Evolutionary conservation across 495 filamentous ascomycete genomes (phyloP).

Genomic region (Penicillium fimorum): DNA sequence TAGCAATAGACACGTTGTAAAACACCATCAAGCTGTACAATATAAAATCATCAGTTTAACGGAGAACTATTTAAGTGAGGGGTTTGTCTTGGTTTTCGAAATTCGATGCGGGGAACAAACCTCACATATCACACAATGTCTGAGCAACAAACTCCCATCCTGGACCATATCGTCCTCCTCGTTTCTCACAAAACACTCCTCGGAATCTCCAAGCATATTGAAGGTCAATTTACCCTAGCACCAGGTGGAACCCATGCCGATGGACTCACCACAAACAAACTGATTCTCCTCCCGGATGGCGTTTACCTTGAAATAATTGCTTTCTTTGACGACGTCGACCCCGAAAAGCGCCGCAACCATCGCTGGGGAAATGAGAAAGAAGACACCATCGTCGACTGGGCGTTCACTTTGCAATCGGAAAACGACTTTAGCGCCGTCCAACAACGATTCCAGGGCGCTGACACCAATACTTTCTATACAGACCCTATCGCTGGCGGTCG

Average conservation of each 20-base stretch:
- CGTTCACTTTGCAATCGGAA: constrained; percentile 21
- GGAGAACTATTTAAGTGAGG: too few species aligned
- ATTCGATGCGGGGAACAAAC: too few species aligned
- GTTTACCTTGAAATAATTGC: constrained; percentile 24
- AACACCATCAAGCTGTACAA: too few species aligned
- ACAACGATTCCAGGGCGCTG: constrained; percentile 7
- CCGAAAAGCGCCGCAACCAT: constrained; percentile 17
- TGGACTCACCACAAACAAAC: constrained; percentile 20
- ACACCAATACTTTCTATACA: constrained; percentile 8
- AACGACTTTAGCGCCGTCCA: constrained; percentile 14
- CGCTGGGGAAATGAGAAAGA: constrained; percentile 25
- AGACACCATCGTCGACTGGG: constrained; percentile 26
- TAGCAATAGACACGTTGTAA: too few species aligned
- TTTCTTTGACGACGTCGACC: constrained; percentile 17
- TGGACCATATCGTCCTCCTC: constrained; percentile 26
- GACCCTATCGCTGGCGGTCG: constrained; percentile 16
- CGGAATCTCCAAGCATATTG: constrained; percentile 3
- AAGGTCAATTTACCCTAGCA: constrained; percentile 15
- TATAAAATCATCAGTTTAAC: too few species aligned
- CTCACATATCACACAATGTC: too few species aligned
- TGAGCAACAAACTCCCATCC: constrained; percentile 6
- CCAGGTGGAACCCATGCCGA: constrained; percentile 22
- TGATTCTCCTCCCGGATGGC: constrained; percentile 20
- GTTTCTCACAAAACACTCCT: constrained; percentile 17
- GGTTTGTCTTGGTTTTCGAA: too few species aligned